phyloP scores from a whole-genome alignment of 495 filamentous ascomycete species.

The Hypoxylon crocopeplum region DNA sequence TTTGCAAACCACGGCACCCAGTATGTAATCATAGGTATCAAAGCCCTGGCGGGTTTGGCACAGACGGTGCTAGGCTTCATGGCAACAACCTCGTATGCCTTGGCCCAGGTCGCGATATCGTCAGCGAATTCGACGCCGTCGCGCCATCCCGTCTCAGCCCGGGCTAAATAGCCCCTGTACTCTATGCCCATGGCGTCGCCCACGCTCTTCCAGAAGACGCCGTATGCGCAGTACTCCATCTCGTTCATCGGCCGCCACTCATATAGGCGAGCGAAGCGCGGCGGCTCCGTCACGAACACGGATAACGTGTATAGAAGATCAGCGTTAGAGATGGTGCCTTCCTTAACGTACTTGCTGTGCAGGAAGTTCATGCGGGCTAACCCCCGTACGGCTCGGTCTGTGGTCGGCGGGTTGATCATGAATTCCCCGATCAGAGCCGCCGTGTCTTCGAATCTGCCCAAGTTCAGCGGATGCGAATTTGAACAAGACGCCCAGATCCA shows the following conservation, averaged over 20 bases:
- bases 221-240: conserved; percentile 70
- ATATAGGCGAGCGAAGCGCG: conserved; percentile 62
- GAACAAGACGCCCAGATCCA: too few species aligned
- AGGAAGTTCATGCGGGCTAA: conserved; percentile 72
- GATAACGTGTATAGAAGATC: conserved; percentile 74
- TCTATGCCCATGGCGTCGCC: conserved; percentile 68
- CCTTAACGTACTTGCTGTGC: conserved; percentile 63
- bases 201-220: conserved; percentile 69
- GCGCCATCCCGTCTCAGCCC: conserved; percentile 49
- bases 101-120: conserved; percentile 66
- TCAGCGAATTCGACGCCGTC: conserved; percentile 72
- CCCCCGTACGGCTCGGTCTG: conserved; percentile 54
- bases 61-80: conserved; percentile 53
- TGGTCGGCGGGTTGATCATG: conserved; percentile 51
- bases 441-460: conserved; percentile 69
- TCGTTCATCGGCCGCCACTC: conserved; percentile 70
- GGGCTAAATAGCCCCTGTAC: conserved; percentile 47
- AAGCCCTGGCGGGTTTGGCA: conserved; percentile 55
- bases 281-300: conserved; percentile 66
- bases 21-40: conserved; percentile 65
- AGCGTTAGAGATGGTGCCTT: conserved; percentile 66
- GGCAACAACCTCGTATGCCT: conserved; percentile 58
- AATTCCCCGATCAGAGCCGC: conserved; percentile 62
- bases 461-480: too few species aligned
- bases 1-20: conserved; percentile 60